These are phyloP conservation scores for Crassisporium funariophilum DNA, from an alignment of 768 basidiomycete species.

Conservation along the genomic window DNA sequence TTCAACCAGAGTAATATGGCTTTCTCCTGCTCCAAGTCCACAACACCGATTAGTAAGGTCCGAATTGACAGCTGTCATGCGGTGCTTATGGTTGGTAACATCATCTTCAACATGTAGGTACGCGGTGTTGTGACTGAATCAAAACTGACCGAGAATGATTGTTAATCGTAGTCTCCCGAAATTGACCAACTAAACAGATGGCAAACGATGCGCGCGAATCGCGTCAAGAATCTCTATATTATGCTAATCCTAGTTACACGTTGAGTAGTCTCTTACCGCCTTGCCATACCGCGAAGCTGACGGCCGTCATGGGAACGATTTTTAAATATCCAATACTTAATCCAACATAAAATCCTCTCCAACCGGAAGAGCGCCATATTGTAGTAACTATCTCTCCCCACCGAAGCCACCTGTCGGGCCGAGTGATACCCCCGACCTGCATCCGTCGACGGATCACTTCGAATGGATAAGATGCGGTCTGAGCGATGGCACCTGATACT, in stretches of 20 bases:
- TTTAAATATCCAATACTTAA: constrained; percentile 91
- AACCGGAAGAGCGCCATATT: constrained; percentile 72
- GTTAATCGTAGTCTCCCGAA: too few species aligned
- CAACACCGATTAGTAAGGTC: too few species aligned
- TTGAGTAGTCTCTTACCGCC: constrained; percentile 60
- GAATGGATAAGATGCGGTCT: constrained; percentile 93
- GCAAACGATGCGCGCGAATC: background rate
- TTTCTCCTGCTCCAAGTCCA: too few species aligned
- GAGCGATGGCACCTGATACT: constrained; percentile 79
- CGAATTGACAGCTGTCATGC: too few species aligned
- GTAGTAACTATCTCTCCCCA: constrained; percentile 76
- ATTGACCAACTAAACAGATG: too few species aligned
- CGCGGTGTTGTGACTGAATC: too few species aligned
- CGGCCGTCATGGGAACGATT: constrained; percentile 94
- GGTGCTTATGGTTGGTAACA: too few species aligned
- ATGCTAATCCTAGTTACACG: constrained; percentile 30
- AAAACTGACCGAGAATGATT: too few species aligned
- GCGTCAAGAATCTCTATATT: background rate
- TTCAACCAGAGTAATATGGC: too few species aligned
- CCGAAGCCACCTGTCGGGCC: constrained; percentile 74
- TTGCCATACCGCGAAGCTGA: constrained; percentile 93
- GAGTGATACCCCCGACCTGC: constrained; percentile 90
- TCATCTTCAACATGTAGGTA: too few species aligned
- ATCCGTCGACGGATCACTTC: constrained; percentile 90
- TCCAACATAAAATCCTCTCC: constrained; percentile 90